These are phyloP conservation scores for Stygiomarasmius scandens DNA, from an alignment of 1,284 basidiomycete genomes.

Conservation along the genomic window DNA sequence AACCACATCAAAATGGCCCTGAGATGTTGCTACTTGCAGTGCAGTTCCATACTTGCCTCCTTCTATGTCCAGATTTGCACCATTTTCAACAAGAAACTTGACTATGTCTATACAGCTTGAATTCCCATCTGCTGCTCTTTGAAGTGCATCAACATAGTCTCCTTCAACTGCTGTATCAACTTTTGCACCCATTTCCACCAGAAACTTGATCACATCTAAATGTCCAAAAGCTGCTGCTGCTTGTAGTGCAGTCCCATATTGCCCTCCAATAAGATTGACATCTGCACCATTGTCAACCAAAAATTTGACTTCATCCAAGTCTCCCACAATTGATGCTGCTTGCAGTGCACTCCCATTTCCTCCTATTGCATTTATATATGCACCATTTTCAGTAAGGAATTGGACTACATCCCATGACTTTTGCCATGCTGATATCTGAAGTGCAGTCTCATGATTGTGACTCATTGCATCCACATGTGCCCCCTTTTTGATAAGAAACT, in stretches of 20 bases:
- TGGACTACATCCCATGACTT: slow-evolving; percentile 1
- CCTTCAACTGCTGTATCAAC: not conserved
- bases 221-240: not conserved
- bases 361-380: slow-evolving; percentile 9
- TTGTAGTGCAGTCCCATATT: slow-evolving; percentile 11
- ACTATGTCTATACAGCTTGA: not conserved
- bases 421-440: not conserved
- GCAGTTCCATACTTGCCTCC: slow-evolving; percentile 4
- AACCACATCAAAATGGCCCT: too few species aligned
- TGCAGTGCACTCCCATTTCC: slow-evolving; percentile 8
- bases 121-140: not conserved
- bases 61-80: slow-evolving; percentile 1
- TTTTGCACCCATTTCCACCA: slow-evolving; percentile 1
- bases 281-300: slow-evolving; percentile 12
- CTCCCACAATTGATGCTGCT: not conserved
- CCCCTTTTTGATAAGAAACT: too few species aligned
- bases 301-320: slow-evolving; percentile 1
- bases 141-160: not conserved
- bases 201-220: not conserved
- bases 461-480: too few species aligned
- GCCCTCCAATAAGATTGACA: not conserved
- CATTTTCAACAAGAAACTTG: too few species aligned
- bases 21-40: slow-evolving; percentile 5
- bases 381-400: slow-evolving; percentile 10
- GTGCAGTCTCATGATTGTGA: not conserved